Evolutionary conservation across 768 basidiomycete genomes (phyloP).

Genomic region (Lactarius quietus): DNA sequence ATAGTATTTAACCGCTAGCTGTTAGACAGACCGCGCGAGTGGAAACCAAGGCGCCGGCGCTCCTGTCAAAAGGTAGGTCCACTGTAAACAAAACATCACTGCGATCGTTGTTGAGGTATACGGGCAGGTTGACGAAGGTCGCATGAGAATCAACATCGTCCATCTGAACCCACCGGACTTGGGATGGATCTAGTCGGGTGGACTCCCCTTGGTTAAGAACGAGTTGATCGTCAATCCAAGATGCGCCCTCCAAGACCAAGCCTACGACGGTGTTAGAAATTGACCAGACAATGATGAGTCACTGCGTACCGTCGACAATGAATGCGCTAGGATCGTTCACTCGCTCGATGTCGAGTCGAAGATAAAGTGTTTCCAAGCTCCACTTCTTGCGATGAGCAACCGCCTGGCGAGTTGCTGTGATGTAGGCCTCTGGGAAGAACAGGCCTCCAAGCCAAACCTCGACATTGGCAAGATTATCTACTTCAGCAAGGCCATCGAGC

Average conservation of each 20-base stretch:
- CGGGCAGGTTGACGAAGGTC: slow-evolving; percentile 73
- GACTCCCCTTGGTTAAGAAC: slow-evolving; percentile 82
- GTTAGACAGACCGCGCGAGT: slow-evolving; percentile 91
- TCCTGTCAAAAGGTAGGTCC: slow-evolving; percentile 71
- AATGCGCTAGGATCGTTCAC: slow-evolving; percentile 78
- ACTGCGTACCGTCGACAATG: slow-evolving; percentile 75
- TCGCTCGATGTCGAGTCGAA: slow-evolving; percentile 78
- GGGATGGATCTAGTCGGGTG: slow-evolving; percentile 75
- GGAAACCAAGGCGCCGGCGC: slow-evolving; percentile 65
- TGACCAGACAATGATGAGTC: slow-evolving; percentile 10
- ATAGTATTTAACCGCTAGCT: slow-evolving; percentile 39
- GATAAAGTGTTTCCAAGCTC: slow-evolving; percentile 84
- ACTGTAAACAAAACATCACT: slow-evolving; percentile 90
- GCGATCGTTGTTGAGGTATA: slow-evolving; percentile 88
- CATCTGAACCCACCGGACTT: slow-evolving; percentile 80
- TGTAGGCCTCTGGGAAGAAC: slow-evolving; percentile 95
- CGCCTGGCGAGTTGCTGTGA: slow-evolving; percentile 94
- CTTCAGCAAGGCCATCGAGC: slow-evolving; percentile 63
- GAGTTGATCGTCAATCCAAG: slow-evolving; percentile 65
- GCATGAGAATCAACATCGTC: slow-evolving; percentile 40
- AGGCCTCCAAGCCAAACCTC: slow-evolving; percentile 92
- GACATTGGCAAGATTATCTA: slow-evolving; percentile 61
- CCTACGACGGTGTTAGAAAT: slow-evolving; percentile 45
- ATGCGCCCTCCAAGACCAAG: slow-evolving; percentile 82
- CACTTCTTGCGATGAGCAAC: slow-evolving; percentile 89